phyloP scores from a whole-genome alignment of 164 flowering plant species.

The Umbilicus rupestris region DNA sequence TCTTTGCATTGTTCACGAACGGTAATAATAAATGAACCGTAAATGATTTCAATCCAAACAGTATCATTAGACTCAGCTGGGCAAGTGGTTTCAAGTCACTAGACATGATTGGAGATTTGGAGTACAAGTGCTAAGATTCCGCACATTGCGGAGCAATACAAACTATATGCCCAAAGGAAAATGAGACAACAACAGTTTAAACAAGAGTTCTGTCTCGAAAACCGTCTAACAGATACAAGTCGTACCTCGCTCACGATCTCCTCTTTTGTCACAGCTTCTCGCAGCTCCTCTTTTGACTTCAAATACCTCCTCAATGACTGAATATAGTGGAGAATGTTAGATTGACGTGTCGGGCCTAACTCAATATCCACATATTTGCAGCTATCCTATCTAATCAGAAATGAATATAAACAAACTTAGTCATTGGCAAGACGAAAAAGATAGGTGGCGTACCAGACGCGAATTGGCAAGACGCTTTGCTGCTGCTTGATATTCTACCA shows the following conservation, averaged over 20 bases:
- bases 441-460: conserved; percentile 63
- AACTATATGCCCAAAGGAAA: neutral
- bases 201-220: neutral
- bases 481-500: conserved; percentile 69
- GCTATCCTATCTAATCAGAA: too few relatives aligned
- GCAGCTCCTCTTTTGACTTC: conserved; percentile 48
- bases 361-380: too few relatives aligned
- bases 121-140: too few relatives aligned
- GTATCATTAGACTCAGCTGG: too few relatives aligned
- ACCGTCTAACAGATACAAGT: neutral
- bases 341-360: neutral
- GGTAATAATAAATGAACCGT: neutral
- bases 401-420: too few relatives aligned
- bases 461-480: conserved; percentile 63
- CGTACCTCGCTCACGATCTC: conserved; percentile 87
- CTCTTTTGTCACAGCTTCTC: conserved; percentile 64
- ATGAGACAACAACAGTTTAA: neutral
- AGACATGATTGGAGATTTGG: too few relatives aligned
- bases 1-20: neutral
- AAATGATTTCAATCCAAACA: neutral
- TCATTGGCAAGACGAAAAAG: too few relatives aligned
- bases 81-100: too few relatives aligned
- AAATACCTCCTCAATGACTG: conserved; percentile 61
- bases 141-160: neutral
- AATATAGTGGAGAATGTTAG: neutral